phyloP scores from a whole-genome alignment of 1,139 yeast species.

The Yamadazyma conglobata region DNA sequence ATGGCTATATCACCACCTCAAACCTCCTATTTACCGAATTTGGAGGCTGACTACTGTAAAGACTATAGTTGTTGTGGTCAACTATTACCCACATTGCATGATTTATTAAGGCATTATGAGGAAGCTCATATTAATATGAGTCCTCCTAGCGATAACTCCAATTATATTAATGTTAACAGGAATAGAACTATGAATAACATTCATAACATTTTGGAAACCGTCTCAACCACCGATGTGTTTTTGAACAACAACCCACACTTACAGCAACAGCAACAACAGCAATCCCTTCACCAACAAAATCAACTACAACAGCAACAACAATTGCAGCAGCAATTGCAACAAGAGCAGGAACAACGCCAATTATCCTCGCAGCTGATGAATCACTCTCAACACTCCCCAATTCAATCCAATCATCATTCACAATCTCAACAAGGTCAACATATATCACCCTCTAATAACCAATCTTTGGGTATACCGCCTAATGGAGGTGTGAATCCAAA shows the following conservation, averaged over 20 bases:
- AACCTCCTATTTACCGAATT: conserved; percentile 79
- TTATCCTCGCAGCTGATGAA: conserved; percentile 7
- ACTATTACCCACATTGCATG: conserved; percentile 87
- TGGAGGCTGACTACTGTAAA: conserved; percentile 94
- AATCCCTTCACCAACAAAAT: conserved; percentile 14
- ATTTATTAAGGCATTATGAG: conserved; percentile 88
- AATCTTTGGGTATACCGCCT: conserved; percentile 1
- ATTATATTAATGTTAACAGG: conserved; percentile 32
- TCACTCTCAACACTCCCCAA: conserved; percentile 9
- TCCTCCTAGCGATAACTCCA: conserved; percentile 48
- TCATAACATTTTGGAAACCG: conserved; percentile 63
- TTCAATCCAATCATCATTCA: conserved; percentile 8
- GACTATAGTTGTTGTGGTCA: conserved; percentile 97
- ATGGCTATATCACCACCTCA: conserved; percentile 64
- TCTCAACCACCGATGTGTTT: conserved; percentile 87
- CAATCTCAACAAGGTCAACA: conserved; percentile 9
- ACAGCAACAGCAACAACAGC: conserved; percentile 14
- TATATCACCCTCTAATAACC: too few species aligned
- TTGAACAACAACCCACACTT: conserved; percentile 37
- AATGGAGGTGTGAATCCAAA: conserved; percentile 12
- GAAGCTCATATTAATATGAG: conserved; percentile 89
- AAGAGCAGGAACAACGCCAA: conserved; percentile 9
- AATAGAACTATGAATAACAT: conserved; percentile 38
- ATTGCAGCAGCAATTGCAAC: conserved; percentile 6
- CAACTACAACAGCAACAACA: conserved; percentile 9